Conservation (phyloP, 169 alveolate species). For the Eimeria maxima region DNA sequence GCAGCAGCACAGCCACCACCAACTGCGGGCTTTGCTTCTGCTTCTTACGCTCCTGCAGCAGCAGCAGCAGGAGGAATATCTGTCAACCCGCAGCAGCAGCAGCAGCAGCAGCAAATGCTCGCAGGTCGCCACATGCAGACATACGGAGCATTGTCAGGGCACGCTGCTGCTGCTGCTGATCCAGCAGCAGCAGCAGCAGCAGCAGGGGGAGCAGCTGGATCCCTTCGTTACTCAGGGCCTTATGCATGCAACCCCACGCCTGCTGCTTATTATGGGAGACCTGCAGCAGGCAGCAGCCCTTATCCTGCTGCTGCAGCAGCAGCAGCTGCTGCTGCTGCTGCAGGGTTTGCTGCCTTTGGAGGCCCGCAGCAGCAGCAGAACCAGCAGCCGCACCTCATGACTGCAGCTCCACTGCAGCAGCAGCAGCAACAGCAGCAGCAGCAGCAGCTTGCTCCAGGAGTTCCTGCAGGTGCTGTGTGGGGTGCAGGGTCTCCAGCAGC, state of each 20-base stretch:
- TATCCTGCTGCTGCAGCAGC: conserved; percentile 55
- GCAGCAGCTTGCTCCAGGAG: conserved; percentile 44
- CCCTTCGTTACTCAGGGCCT: conserved; percentile 22
- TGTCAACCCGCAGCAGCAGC: conserved; percentile 30
- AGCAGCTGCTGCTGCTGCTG: conserved; percentile 39
- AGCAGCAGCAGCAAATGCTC: conserved; percentile 28
- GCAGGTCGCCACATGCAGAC: conserved; percentile 36
- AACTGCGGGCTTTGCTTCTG: conserved; percentile 29
- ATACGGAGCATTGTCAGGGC: neutral
- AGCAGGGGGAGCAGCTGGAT: conserved; percentile 8
- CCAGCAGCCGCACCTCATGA: conserved; percentile 39
- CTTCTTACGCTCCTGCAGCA: conserved; percentile 23
- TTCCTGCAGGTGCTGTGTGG: conserved; percentile 11
- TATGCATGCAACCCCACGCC: neutral
- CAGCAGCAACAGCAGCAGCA: conserved; percentile 39
- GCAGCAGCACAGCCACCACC: conserved; percentile 43
- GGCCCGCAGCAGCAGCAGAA: conserved; percentile 61
- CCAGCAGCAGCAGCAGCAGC: neutral
- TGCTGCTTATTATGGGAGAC: neutral
- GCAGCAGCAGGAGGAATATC: conserved; percentile 34
- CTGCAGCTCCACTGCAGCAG: conserved; percentile 21
- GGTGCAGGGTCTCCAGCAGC: too few species aligned
- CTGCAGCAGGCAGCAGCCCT: neutral
- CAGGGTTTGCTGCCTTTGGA: conserved; percentile 23
- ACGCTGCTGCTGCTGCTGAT: neutral